Evolutionary conservation across 257 asterid species (phyloP).

Genomic region (Solanum tarapatanum): DNA sequence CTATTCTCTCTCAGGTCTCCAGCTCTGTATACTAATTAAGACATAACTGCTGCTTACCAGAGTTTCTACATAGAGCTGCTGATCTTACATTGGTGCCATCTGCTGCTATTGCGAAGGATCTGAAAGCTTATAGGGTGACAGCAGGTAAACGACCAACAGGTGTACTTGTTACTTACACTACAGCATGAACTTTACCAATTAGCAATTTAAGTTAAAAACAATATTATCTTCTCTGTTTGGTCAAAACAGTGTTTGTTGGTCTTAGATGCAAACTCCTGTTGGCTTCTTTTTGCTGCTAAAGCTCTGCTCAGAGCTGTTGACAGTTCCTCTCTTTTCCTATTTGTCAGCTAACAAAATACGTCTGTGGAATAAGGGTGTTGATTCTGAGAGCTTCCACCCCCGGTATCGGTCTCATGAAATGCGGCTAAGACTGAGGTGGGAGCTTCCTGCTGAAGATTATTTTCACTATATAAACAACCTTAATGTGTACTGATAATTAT

Average conservation of each 20-base stretch:
- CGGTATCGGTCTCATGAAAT: constrained; percentile 52
- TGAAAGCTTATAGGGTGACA: constrained; percentile 69
- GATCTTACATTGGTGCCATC: constrained; percentile 94
- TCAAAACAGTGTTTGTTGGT: neutral
- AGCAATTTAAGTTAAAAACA: neutral
- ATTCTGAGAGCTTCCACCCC: constrained; percentile 89
- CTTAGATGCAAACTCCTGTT: neutral
- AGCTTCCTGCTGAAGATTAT: neutral
- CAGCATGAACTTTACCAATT: neutral
- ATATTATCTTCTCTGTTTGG: neutral
- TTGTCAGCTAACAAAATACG: constrained; percentile 66
- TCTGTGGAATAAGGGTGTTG: constrained; percentile 96
- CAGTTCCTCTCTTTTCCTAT: neutral
- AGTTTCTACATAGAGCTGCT: constrained; percentile 89
- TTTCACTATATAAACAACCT: neutral
- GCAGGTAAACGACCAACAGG: constrained; percentile 41
- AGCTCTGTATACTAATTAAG: neutral
- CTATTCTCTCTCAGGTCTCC: neutral
- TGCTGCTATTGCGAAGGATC: constrained; percentile 88
- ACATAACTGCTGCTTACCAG: constrained; percentile 28
- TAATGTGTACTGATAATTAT: neutral
- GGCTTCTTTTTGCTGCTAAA: neutral
- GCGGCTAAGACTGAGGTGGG: constrained; percentile 64
- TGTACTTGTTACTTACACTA: neutral
- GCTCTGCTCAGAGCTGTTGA: neutral